Percentiles rank a stretch among this genome's conserved stretches.
Evolutionary conservation across 495 filamentous ascomycete species (phyloP).

Genomic region (Articulospora tetracladia): DNA sequence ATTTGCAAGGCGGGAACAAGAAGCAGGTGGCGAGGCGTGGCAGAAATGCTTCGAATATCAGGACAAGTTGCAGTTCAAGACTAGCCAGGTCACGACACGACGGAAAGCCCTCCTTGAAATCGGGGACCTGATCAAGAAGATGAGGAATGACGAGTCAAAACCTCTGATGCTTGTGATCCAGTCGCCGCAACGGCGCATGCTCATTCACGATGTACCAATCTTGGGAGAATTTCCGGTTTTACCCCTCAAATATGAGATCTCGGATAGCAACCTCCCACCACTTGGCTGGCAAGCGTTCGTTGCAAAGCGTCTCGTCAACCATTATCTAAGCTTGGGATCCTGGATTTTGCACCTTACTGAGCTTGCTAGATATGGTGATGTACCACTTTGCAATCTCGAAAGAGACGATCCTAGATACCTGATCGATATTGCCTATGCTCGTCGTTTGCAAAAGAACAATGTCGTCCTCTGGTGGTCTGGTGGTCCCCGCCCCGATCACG

Average conservation of each 20-base stretch:
- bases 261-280: conserved; percentile 83
- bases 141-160: conserved; percentile 75
- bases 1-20: conserved; percentile 58
- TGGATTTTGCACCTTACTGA: conserved; percentile 89
- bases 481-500: conserved; percentile 84
- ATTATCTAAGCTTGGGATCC: conserved; percentile 84
- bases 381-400: conserved; percentile 94
- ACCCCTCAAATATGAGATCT: conserved; percentile 71
- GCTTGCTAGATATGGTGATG: conserved; percentile 86
- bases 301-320: conserved; percentile 77
- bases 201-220: conserved; percentile 81
- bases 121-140: conserved; percentile 78
- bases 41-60: conserved; percentile 83
- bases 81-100: conserved; percentile 79
- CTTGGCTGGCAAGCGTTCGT: conserved; percentile 93
- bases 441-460: conserved; percentile 84
- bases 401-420: conserved; percentile 89
- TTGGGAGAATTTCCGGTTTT: conserved; percentile 83
- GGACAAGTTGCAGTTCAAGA: conserved; percentile 81
- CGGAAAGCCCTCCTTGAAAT: conserved; percentile 86
- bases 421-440: conserved; percentile 93
- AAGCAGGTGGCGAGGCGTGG: conserved; percentile 62
- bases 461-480: conserved; percentile 98
- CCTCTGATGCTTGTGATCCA: conserved; percentile 85
- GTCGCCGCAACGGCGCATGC: conserved; percentile 74